Base-by-base conservation (phyloP, 2,329 filamentous ascomycete species). In the Beauveria asiatica region DNA sequence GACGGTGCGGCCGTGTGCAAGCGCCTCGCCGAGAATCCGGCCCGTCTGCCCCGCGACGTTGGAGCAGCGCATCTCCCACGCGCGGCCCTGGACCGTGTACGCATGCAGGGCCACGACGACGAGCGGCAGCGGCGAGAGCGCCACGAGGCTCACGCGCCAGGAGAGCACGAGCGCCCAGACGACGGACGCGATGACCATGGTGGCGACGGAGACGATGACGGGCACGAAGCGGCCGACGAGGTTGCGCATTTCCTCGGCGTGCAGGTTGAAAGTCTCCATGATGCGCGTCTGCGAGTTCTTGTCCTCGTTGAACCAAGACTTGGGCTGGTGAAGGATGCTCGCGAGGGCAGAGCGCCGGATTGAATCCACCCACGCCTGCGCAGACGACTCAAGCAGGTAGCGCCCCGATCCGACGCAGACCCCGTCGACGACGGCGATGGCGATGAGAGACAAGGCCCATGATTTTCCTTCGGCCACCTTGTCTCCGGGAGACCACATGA, bases 181-280 rank as follows among this genome's bases (percentile, higher is more conserved):
- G 7, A 94, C 67, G 0, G 90, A 85, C n/a, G 88, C 81, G 0
- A 75, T 60, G 19, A 89, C 79, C 80, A 96, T 92, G 56, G 84
- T 73, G 0, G 78, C 69, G 3, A 89, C 85, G 10, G 87, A 83
- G 16, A 92, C 78, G 1, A 88, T 72, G 57, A 88, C 83, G 1
- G 88, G 87, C 0, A 87, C 79, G 67, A 96, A 96, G 1, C 88
- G 83, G 2, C 89, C 88, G 0, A 96, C 79, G 0, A 97, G 76
- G 65, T 90, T 92, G 9, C 89, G 83, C 83, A 94, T 92, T 69
- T 96, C 91, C 70, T 97, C 92, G 0, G 88, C 89, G 66, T 90
- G 89, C 17, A 88, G 83, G 67, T 96, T 90, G 0, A 97, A 80
- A 49, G 82, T 87, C 62, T 90, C 85, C 1, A 80, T 84, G 46